phyloP scores from a whole-genome alignment of 495 filamentous ascomycete genomes.

The Trichocladium uniseriatum region DNA sequence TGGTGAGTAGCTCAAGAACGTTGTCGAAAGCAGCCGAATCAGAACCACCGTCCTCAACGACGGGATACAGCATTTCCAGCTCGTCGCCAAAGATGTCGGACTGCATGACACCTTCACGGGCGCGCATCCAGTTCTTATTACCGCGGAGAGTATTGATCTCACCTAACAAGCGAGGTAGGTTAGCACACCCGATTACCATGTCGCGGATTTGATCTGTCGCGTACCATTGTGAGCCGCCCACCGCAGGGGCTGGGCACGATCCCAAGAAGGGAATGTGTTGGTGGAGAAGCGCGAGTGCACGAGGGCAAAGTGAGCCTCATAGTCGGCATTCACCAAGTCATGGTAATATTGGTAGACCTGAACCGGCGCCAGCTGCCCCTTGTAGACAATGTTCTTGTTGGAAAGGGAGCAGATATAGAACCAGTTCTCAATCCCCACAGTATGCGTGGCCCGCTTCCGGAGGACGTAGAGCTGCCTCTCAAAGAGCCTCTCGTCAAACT shows the following conservation, averaged over 20 bases:
- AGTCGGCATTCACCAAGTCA: constrained; percentile 94
- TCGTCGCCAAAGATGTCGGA: constrained; percentile 91
- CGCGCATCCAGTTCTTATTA: constrained; percentile 99
- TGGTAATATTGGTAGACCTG: constrained; percentile 99
- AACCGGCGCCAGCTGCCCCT: constrained; percentile 89
- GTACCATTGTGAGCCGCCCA: constrained; percentile 97
- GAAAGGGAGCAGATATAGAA: constrained; percentile 97
- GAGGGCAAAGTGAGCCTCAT: constrained; percentile 93
- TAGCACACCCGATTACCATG: constrained; percentile 23
- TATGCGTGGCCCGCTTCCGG: constrained; percentile 88
- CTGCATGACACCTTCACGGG: constrained; percentile 90
- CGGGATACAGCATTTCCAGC: constrained; percentile 83
- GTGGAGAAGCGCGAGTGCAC: constrained; percentile 98
- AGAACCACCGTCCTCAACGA: constrained; percentile 95
- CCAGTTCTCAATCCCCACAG: constrained; percentile 95
- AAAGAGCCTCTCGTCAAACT: constrained; percentile 78
- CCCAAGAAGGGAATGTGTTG: constrained; percentile 99
- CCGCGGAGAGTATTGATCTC: constrained; percentile 98
- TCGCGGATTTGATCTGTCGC: constrained; percentile 18
- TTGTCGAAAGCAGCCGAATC: constrained; percentile 99
- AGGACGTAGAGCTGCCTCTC: constrained; percentile 91
- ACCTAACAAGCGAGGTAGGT: constrained; percentile 33
- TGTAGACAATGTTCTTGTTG: constrained; percentile 99
- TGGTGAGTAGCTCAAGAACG: constrained; percentile 85
- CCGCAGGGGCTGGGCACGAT: constrained; percentile 90